Base-by-base conservation (phyloP, 148 eudicot species). In the Dianthus caryophyllus region DNA sequence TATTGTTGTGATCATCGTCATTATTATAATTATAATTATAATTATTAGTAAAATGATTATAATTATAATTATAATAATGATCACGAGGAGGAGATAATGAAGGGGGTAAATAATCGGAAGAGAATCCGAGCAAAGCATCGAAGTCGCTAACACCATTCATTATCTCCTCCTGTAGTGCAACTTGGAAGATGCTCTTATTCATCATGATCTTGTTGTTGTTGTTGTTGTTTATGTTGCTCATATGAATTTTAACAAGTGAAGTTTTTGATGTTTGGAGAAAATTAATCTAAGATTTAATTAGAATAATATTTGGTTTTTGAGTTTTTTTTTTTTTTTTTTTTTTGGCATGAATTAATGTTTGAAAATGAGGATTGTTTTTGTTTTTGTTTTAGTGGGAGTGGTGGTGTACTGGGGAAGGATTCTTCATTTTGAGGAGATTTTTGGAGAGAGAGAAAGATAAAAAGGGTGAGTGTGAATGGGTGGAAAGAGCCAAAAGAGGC, bases 61-160 rank as follows among this genome's bases (percentile, higher is more conserved):
- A 2, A n/a, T 33, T 33, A 33, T 33, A 33, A 33, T 33, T 33
- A 33, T 33, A 33, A 33, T 33, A 2, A 33, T 7, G 38, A 33
- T 33, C 7, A 55, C 25, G 11, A 55, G 14, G n/a, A 2, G 38
- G 38, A 33, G 29, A 17, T 18, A 47, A 61, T 2, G 52, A 17
- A 8, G 36, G 39, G 1, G 66, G 66, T 29, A n/a, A 64, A 33
- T 14, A 55, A 61, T 74, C 65, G 39, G 82, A 76, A 55, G 79
- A 78, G 29, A 65, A 29, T 11, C 76, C 80, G 61, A 82, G 69
- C 68, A 84, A 75, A 61, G 80, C 85, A 38, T 76, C 49, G 56
- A 78, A 75, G 22, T 2, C 16, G 14, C 39, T 39, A 20, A 75
- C 78, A 9, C 38, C 38, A 33, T 7, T 33, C 38, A 33, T n/a